These are phyloP conservation scores for Camellia oleifera DNA, from an alignment of 179 eudicot species.

Conservation along the genomic window DNA sequence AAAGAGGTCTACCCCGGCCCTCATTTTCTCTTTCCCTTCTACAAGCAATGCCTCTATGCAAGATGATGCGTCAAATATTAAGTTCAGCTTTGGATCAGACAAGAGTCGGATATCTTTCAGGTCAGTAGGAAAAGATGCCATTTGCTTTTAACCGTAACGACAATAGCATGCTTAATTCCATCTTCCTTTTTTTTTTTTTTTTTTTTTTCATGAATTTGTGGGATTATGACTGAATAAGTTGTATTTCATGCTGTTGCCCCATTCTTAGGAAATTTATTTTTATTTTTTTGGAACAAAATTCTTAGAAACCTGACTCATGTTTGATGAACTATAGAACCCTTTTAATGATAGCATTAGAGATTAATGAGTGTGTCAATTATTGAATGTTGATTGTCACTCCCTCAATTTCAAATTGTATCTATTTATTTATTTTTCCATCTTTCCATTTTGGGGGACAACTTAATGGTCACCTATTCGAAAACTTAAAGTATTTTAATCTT, in stretches of 20 bases:
- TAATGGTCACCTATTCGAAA: too few relatives aligned
- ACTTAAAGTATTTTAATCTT: too few relatives aligned
- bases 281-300: not conserved
- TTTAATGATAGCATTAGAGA: too few relatives aligned
- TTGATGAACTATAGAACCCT: too few relatives aligned
- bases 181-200: not conserved
- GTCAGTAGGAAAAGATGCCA: slow-evolving; percentile 45
- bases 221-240: too few relatives aligned
- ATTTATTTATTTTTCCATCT: not conserved
- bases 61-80: slow-evolving; percentile 35
- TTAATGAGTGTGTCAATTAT: too few relatives aligned
- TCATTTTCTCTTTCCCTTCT: slow-evolving; percentile 59
- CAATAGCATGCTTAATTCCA: not conserved
- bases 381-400: too few relatives aligned
- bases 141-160: slow-evolving; percentile 35
- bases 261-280: too few relatives aligned
- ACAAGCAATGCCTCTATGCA: slow-evolving; percentile 29
- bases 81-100: slow-evolving; percentile 64
- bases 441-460: not conserved
- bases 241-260: not conserved
- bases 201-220: not conserved
- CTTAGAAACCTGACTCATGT: not conserved
- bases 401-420: too few relatives aligned
- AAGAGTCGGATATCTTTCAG: slow-evolving; percentile 53
- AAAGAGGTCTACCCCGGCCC: slow-evolving; percentile 42